Base-by-base conservation (phyloP, 345 rosid species). In the Clausena lansium region DNA sequence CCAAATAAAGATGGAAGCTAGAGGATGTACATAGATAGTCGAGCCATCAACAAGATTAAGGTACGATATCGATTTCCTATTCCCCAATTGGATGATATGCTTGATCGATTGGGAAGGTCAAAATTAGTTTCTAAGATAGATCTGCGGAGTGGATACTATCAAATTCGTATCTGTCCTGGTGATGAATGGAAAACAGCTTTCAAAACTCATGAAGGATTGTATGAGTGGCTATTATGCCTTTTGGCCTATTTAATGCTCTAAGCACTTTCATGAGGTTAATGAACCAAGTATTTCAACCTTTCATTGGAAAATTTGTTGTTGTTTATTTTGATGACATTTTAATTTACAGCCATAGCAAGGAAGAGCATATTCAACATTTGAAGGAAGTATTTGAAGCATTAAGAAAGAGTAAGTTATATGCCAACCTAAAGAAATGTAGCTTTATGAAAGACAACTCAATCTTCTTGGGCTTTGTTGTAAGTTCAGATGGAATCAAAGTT, bases 181-280 rank as follows among this genome's bases (percentile, higher is more conserved):
- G 24, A 54, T 54, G 7, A 54, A 19, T 54, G 9, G 20, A 54
- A 54, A 22, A 54, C 0, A 15, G 0, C 9, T 0, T 54, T 54
- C 6, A 54, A 54, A 7, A 54, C 58, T 15, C 3, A 19, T 19
- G 3, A 54, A 15, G 58, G 9, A 54, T 2, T 19, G 8, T 54
- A 15, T 6, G 0, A 19, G n/a, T 54, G 24, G 22, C 1, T 19
- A 54, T 54, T 22, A 54, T 19, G 58, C 7, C n/a, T 5, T 54
- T 14, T 0, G 9, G 8, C 19, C 0, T 54, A 19, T 6, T 1
- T 0, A 15, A 20, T 15, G 6, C 7, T 4, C 58, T 0, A 15
- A 19, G 9, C n/a, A 54, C 9, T 22, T 54, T 4, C n/a, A 54
- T 19, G 20, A 54, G 58, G 0, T 15, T 54, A 22, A 54, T 54